Base-by-base conservation (phyloP, 306 rosid species). In the Gastrolobium villosum region DNA sequence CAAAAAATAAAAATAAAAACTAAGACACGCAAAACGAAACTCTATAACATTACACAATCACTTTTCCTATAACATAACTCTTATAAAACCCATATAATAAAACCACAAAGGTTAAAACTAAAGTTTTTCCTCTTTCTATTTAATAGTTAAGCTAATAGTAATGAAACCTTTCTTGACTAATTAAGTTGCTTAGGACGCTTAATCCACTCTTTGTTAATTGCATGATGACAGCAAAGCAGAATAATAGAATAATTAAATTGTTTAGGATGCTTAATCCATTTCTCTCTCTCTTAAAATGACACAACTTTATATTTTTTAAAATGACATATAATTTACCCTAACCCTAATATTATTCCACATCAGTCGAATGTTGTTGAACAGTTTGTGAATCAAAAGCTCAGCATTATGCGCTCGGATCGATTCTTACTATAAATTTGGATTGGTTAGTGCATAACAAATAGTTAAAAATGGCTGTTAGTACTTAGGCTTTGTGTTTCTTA, bases 341-440 rank as follows among this genome's bases (percentile, higher is more conserved):
- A n/a, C n/a, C n/a, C n/a, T n/a, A n/a, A n/a, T n/a, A n/a, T n/a
- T 63, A 50, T 57, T 74, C 85, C 84, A 65, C 91, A 79, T 60
- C 70, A 66, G 39, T 56, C 53, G 60, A 11, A 39, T 48, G 79
- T 56, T 45, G 60, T 10, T 55, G 57, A 30, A 45, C 44, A 61
- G n/a, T 71, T 63, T 62, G 76, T 72, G 65, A 79, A 79, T 73
- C 69, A 36, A 10, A 63, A 46, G 84, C 45, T 11, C 32, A 76
- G 45, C 72, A 49, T 77, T 70, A 63, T 79, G 53, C 63, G 84
- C 55, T 80, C 45, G 89, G 87, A 89, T 84, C 26, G 26, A 20
- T 1, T 78, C 86, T 78, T 70, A 4, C 63, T 11, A 32, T 34
- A 53, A 43, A 88, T 41, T 40, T 70, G 35, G 77, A 74, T 84